Base-by-base conservation (phyloP, 225 moss, liverwort and hornwort species). In the Bryoerythrophyllum caledonicum region DNA sequence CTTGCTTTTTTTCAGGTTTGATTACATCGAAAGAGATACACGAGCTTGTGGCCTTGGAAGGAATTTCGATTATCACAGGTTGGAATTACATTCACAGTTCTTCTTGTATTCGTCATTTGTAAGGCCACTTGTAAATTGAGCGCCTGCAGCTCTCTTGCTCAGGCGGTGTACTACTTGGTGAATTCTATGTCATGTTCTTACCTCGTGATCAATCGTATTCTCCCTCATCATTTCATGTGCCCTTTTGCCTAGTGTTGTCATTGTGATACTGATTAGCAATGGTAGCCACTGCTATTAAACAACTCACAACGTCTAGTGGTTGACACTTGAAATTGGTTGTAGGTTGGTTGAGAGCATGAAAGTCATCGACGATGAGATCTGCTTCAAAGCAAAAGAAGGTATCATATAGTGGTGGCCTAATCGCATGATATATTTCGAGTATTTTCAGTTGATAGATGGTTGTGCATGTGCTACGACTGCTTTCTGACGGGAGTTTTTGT, bases 271-370 rank as follows among this genome's bases (percentile, higher is more conserved):
- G 65, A 51, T 52, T 26, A 35, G 43, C 44, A 71, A 35, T 60
- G 43, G 25, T 66, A 58, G 19, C 26, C 53, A 60, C 26, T 58
- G 23, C 78, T 60, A 63, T 26, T 35, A 15, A 60, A 35, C 10
- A 60, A 54, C 37, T 26, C 46, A 56, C 38, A 63, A 12, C 34
- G 48, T 53, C 73, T 43, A 52, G n/a, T 57, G 7, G n/a, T 13
- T 80, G 69, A 64, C 64, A 27, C 14, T 76, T 84, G 70, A 56
- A 49, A 55, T 67, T 78, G 53, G n/a, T 79, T 81, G 74, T 86
- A 93, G 93, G 76, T 79, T 96, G 78, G 74, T 96, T 80, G 91
- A 96, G 76, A 96, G 88, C 67, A 93, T 96, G 93, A 91, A 86
- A 67, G 95, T 96, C 15, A 93, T 96, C 49, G 93, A 91, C 52